Conservation (phyloP, 371 early-diverging fungal species). For the Funneliformis caledonium region DNA sequence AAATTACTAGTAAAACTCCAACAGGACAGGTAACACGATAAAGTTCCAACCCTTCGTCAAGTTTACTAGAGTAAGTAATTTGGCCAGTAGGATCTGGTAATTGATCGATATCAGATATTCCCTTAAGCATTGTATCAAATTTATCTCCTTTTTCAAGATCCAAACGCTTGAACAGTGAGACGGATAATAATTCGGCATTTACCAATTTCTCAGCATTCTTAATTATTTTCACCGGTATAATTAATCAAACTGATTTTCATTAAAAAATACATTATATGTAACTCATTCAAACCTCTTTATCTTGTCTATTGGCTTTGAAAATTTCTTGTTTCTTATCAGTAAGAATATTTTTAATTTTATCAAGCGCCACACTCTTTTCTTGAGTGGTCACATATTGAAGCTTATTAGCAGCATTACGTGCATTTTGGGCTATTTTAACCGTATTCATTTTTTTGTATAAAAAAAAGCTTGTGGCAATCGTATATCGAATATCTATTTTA, state of each 20-base stretch:
- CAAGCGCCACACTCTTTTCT: conserved; percentile 81
- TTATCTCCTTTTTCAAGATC: conserved; percentile 88
- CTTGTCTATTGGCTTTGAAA: conserved; percentile 78
- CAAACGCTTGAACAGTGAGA: conserved; percentile 85
- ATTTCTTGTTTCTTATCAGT: conserved; percentile 70
- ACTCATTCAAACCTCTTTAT: conserved; percentile 67
- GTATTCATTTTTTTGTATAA: no score
- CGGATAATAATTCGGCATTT: conserved; percentile 72
- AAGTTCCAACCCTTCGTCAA: conserved; percentile 84
- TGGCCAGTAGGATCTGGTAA: conserved; percentile 88
- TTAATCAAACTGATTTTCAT: background rate
- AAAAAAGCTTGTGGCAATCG: no score
- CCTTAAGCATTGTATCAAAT: conserved; percentile 84
- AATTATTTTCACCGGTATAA: background rate
- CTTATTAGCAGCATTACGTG: conserved; percentile 81
- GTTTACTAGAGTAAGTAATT: conserved; percentile 75
- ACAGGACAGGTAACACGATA: conserved; percentile 92
- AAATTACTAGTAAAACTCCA: conserved; percentile 94
- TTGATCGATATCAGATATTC: conserved; percentile 85
- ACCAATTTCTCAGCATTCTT: conserved; percentile 74
- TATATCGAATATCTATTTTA: no score
- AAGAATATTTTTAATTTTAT: conserved; percentile 75
- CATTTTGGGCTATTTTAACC: conserved; percentile 62
- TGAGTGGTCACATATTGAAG: conserved; percentile 77
- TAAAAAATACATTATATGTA: background rate